phyloP scores from a whole-genome alignment of 176 grass and related monocot species.

The Neostapfia colusana region DNA sequence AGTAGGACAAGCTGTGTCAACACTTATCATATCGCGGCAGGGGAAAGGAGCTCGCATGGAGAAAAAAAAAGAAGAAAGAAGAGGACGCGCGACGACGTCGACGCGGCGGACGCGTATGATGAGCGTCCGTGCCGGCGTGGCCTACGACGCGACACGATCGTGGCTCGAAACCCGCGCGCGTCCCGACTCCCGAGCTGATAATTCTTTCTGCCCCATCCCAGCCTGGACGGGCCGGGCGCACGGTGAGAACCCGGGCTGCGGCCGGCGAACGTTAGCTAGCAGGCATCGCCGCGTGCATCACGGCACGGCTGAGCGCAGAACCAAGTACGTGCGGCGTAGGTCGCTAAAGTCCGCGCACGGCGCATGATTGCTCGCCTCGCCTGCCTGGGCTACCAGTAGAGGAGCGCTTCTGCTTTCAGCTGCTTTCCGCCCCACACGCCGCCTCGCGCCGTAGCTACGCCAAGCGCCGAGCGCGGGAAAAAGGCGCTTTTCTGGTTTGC shows the following conservation, averaged over 20 bases:
- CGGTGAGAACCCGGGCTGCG: neutral
- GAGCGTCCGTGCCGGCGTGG: slow-evolving; percentile 3
- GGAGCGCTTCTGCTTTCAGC: neutral
- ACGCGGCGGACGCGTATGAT: neutral
- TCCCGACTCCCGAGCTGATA: neutral
- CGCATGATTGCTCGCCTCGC: slow-evolving; percentile 23
- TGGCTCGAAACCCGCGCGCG: neutral
- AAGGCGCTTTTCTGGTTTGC: slow-evolving; percentile 25
- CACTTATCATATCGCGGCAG: neutral
- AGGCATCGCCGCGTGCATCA: neutral
- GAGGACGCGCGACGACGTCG: neutral
- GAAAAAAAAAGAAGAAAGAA: neutral
- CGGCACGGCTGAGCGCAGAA: too few relatives aligned
- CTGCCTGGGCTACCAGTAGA: neutral
- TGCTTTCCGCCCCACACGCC: neutral
- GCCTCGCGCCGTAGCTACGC: neutral
- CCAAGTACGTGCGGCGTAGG: too few relatives aligned
- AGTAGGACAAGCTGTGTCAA: neutral
- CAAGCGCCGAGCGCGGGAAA: neutral
- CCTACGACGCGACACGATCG: slow-evolving; percentile 6
- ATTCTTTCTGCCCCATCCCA: neutral
- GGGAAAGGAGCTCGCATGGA: neutral
- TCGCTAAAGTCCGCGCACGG: neutral
- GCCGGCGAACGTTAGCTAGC: neutral
- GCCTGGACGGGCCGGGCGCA: neutral